Evolutionary conservation across 306 rosid genomes (phyloP).

Genomic region (Vigna trinervia): DNA sequence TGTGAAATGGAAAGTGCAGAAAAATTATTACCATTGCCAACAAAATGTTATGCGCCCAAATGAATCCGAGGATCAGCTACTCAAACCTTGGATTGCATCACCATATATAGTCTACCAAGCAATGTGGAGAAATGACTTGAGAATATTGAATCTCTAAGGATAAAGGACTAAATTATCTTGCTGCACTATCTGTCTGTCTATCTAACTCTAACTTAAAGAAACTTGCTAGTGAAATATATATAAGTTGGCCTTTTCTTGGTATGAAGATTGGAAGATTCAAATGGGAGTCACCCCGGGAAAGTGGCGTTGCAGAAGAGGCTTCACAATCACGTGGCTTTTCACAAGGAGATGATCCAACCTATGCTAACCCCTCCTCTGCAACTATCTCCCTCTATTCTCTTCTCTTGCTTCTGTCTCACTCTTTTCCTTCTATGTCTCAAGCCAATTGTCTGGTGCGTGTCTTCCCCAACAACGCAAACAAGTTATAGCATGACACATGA

Average conservation of each 20-base stretch:
- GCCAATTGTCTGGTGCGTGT: constrained; percentile 18
- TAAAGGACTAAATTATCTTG: constrained; percentile 18
- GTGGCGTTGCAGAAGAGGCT: constrained; percentile 65
- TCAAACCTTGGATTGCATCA: constrained; percentile 57
- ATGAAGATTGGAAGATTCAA: constrained; percentile 30
- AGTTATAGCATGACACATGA: constrained; percentile 28
- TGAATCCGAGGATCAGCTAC: constrained; percentile 53
- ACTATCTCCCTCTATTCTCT: constrained; percentile 49
- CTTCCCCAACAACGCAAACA: not conserved
- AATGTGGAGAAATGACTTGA: constrained; percentile 44
- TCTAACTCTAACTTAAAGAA: constrained; percentile 35
- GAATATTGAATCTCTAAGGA: constrained; percentile 42
- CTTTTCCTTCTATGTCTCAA: constrained; percentile 20
- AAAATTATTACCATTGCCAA: constrained; percentile 60
- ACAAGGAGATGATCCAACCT: constrained; percentile 48
- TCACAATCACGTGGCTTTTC: constrained; percentile 46
- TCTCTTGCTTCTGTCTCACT: constrained; percentile 45
- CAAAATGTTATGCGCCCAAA: constrained; percentile 42
- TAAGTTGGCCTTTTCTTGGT: not conserved
- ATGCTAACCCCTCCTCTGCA: constrained; percentile 63
- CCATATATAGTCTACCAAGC: constrained; percentile 37
- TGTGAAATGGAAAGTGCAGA: not conserved
- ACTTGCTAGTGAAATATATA: constrained; percentile 2
- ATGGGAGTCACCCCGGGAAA: constrained; percentile 45
- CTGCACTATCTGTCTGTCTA: constrained; percentile 28